Conservation (phyloP, 1,284 basidiomycete species). For the Vanrija humicola region DNA sequence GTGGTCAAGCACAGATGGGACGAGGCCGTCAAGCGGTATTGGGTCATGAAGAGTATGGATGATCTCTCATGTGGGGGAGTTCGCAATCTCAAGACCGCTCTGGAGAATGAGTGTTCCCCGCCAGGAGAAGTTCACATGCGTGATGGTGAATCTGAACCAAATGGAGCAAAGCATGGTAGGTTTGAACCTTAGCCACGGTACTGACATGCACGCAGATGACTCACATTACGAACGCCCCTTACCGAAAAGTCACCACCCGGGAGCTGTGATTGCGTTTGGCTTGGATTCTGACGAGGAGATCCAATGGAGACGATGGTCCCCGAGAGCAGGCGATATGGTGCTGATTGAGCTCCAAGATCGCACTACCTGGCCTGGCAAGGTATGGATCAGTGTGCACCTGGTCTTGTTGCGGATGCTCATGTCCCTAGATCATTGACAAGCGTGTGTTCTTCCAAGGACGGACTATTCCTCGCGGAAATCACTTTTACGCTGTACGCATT, state of each 20-base stretch:
- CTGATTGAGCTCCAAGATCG: conserved; percentile 32
- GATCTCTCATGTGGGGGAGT: conserved; percentile 29
- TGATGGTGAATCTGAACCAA: conserved; percentile 1
- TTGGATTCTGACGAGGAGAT: conserved; percentile 31
- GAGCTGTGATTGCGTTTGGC: conserved; percentile 22
- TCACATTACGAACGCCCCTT: conserved; percentile 12
- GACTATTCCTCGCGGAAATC: conserved; percentile 36
- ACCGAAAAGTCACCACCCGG: conserved; percentile 28
- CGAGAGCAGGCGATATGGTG: conserved; percentile 34
- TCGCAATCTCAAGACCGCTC: neutral
- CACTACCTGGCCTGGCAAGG: conserved; percentile 39
- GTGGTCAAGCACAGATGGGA: conserved; percentile 39
- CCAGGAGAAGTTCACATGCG: conserved; percentile 10
- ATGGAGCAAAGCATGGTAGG: neutral
- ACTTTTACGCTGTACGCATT: conserved; percentile 42
- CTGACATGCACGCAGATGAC: neutral
- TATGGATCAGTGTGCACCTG: conserved; percentile 2
- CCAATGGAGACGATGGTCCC: conserved; percentile 40
- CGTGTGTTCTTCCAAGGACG: conserved; percentile 40
- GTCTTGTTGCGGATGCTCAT: neutral
- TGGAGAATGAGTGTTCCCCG: neutral
- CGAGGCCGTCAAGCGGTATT: conserved; percentile 42
- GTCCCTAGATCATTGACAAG: conserved; percentile 40
- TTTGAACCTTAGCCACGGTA: neutral
- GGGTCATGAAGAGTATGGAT: conserved; percentile 44